A percentile compares a stretch with the other conserved stretches of the same genome.
Evolutionary conservation across 768 basidiomycete species (phyloP).

Genomic region (Phanerochaete carnosa): DNA sequence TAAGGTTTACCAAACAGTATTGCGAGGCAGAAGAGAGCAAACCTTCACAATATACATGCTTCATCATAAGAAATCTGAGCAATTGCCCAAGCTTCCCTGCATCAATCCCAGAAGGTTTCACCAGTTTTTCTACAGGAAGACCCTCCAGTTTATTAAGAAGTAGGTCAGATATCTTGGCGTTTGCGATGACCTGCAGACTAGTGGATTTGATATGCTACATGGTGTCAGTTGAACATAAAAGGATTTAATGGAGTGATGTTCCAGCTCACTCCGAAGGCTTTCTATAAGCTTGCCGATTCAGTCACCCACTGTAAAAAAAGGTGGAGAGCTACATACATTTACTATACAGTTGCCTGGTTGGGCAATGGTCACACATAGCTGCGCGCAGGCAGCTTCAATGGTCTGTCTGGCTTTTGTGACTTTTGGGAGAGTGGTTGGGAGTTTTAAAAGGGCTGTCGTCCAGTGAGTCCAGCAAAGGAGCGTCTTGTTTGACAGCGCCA

Average conservation of each 20-base stretch:
- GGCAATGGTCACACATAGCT: slow-evolving; percentile 17
- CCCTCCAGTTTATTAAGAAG: slow-evolving; percentile 35
- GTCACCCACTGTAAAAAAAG: too few species aligned
- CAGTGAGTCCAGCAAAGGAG: slow-evolving; percentile 21
- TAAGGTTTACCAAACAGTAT: not conserved
- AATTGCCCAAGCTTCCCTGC: slow-evolving; percentile 35
- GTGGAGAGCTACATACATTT: slow-evolving; percentile 16
- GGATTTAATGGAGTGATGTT: not conserved
- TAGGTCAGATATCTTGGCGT: slow-evolving; percentile 36
- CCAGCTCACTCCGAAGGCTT: not conserved
- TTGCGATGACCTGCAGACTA: slow-evolving; percentile 32
- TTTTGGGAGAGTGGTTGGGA: slow-evolving; percentile 16
- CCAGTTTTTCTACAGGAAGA: slow-evolving; percentile 32
- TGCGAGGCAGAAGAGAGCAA: not conserved
- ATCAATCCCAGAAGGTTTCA: slow-evolving; percentile 29
- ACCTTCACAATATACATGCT: slow-evolving; percentile 38
- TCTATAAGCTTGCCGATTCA: too few species aligned
- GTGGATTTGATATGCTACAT: slow-evolving; percentile 18
- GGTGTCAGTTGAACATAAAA: too few species aligned
- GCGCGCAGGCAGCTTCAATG: slow-evolving; percentile 20
- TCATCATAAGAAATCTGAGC: slow-evolving; percentile 37
- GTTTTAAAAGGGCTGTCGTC: slow-evolving; percentile 32
- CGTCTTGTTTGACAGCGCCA: not conserved
- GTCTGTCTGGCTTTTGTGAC: not conserved
- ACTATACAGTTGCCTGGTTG: slow-evolving; percentile 15